Conservation (phyloP, 2,329 filamentous ascomycete species). For the Fusarium hainanense region DNA sequence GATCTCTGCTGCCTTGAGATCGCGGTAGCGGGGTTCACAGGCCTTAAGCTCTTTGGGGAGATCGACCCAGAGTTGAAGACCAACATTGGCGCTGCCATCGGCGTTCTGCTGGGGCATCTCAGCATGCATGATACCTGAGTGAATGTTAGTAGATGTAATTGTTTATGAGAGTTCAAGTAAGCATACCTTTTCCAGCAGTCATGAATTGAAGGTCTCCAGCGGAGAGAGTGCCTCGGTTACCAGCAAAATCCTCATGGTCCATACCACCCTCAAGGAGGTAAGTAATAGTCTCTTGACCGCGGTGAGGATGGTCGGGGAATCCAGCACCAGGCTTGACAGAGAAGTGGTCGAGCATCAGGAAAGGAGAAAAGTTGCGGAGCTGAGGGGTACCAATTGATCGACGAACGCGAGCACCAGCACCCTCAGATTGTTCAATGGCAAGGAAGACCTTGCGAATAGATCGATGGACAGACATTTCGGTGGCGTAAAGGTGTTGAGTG, state of each 20-base stretch:
- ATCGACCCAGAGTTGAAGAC: slow-evolving; percentile 96
- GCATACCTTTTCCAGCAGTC: slow-evolving; percentile 76
- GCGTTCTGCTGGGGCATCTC: slow-evolving; percentile 89
- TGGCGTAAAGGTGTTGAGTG: slow-evolving; percentile 48
- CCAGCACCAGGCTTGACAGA: slow-evolving; percentile 81
- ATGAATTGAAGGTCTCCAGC: slow-evolving; percentile 97
- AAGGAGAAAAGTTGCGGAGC: slow-evolving; percentile 88
- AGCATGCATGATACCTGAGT: slow-evolving; percentile 86
- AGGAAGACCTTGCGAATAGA: slow-evolving; percentile 85
- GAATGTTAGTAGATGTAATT: neutral
- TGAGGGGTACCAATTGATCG: slow-evolving; percentile 87
- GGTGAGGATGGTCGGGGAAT: slow-evolving; percentile 87
- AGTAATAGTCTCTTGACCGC: slow-evolving; percentile 89
- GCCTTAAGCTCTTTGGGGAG: slow-evolving; percentile 82
- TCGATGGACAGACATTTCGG: slow-evolving; percentile 75
- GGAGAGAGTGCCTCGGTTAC: slow-evolving; percentile 84
- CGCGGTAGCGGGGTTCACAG: slow-evolving; percentile 92
- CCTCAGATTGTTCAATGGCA: slow-evolving; percentile 87
- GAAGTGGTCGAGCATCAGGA: slow-evolving; percentile 97
- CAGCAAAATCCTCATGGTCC: slow-evolving; percentile 93
- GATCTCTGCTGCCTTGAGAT: slow-evolving; percentile 82
- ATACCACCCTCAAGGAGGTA: slow-evolving; percentile 88
- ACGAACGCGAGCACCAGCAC: slow-evolving; percentile 86
- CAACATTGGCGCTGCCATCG: slow-evolving; percentile 82
- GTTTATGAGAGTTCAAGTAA: too few species aligned